Conservation (phyloP, 305 asterid species). For the Ilex paraguariensis region DNA sequence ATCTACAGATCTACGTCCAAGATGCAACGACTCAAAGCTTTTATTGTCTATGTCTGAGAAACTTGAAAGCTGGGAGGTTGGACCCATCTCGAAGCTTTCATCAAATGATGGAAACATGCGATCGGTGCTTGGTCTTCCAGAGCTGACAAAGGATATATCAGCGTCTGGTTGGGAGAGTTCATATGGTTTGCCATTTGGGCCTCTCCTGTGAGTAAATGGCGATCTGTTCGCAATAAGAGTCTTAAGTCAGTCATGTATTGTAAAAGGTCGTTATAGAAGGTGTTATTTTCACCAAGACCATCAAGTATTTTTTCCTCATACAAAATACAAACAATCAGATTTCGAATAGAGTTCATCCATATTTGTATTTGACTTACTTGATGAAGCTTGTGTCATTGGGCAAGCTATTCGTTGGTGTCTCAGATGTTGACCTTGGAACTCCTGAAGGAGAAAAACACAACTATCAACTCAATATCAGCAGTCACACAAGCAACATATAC, state of each 20-base stretch:
- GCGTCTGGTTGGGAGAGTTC: slow-evolving; percentile 64
- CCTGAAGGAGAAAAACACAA: slow-evolving; percentile 33
- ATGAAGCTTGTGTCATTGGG: slow-evolving; percentile 37
- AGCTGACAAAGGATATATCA: slow-evolving; percentile 82
- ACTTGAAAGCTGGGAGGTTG: slow-evolving; percentile 74
- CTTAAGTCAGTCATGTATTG: neutral
- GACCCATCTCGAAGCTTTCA: slow-evolving; percentile 48
- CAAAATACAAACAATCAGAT: too few relatives aligned
- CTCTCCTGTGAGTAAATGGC: slow-evolving; percentile 66
- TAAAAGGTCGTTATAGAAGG: neutral
- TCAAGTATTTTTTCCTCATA: too few relatives aligned
- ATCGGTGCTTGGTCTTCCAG: slow-evolving; percentile 66
- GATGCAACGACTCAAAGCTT: slow-evolving; percentile 42
- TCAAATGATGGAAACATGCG: slow-evolving; percentile 40
- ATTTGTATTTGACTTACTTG: slow-evolving; percentile 32
- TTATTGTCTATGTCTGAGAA: slow-evolving; percentile 55
- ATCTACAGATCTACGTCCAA: slow-evolving; percentile 64
- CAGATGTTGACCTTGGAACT: slow-evolving; percentile 38
- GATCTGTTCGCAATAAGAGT: slow-evolving; percentile 39
- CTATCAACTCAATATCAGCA: neutral
- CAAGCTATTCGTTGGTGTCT: slow-evolving; percentile 24
- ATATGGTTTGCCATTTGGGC: slow-evolving; percentile 68
- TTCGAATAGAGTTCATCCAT: too few relatives aligned
- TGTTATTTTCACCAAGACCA: neutral
- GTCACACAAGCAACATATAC: neutral